These are phyloP conservation scores for Myrmaecium sp. DNA, from an alignment of 2,329 filamentous ascomycete species.

Conservation along the genomic window DNA sequence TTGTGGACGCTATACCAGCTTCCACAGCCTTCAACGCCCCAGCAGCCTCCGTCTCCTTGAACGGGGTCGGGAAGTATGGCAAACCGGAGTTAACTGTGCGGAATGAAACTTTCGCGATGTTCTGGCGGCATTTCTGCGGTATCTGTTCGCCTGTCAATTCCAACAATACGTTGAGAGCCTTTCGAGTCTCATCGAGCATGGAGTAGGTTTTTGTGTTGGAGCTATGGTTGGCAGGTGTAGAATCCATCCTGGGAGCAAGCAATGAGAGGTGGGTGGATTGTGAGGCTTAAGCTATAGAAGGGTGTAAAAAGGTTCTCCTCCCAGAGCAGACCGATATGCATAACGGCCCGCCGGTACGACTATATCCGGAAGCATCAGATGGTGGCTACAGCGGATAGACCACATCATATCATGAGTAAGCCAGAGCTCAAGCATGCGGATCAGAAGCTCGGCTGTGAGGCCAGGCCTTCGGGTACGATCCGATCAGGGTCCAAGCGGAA, in stretches of 20 bases:
- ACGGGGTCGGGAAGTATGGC: slow-evolving; percentile 26
- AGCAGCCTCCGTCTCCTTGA: slow-evolving; percentile 36
- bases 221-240: slow-evolving; percentile 4
- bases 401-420: too few relatives aligned
- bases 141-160: slow-evolving; percentile 16
- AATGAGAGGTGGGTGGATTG: not conserved
- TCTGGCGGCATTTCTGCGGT: slow-evolving; percentile 14
- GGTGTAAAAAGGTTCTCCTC: not conserved
- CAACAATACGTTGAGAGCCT: slow-evolving; percentile 16
- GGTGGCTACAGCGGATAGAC: too few relatives aligned
- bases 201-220: slow-evolving; percentile 8
- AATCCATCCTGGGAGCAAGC: not conserved
- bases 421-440: too few relatives aligned
- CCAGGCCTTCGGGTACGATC: too few relatives aligned
- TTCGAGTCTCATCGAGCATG: slow-evolving; percentile 17
- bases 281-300: not conserved
- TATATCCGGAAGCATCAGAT: too few relatives aligned
- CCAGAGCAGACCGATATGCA: not conserved
- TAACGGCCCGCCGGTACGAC: too few relatives aligned
- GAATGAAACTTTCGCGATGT: slow-evolving; percentile 16
- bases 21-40: slow-evolving; percentile 43
- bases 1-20: slow-evolving; percentile 40
- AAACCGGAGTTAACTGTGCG: slow-evolving; percentile 20
- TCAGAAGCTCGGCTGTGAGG: too few relatives aligned
- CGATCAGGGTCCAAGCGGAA: too few relatives aligned